Evolutionary conservation across 495 filamentous ascomycete species (phyloP), one percentile per base, ranked within the genome.

Genomic region (Penicillium longicatenatum): DNA sequence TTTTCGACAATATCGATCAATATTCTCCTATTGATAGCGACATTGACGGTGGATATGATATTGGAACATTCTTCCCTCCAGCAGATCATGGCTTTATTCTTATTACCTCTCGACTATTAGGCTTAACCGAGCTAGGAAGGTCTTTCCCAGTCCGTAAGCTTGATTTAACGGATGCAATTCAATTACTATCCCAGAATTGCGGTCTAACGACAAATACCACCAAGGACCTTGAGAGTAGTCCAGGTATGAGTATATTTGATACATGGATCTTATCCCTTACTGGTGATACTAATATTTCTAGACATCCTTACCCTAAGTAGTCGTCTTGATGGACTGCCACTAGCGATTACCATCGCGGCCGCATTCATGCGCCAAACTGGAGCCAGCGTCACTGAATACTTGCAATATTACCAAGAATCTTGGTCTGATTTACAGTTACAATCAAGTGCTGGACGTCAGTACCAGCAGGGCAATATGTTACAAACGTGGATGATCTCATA

Each of bases 401-500:
- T 80, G 52, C 21, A 68, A 50, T 65, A 68, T 41, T 81, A 81
- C 58, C 55, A 72, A 59, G 37, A 66, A 39, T 63, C 75, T 52
- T 80, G 70, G 78, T 66, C 64, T 29, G 63, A 75, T 0, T 52
- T 81, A 30, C 64, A 71, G 59, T 21, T 48, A 44, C 67, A 65
- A 55, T 67, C 58, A 14, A 65, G 20, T 45, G 69, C 63, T 62
- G 66, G 24, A 46, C 73, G 55, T 20, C 71, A 59, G 51, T 75
- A 65, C 68, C 60, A 43, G 46, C 69, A 62, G 66, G 75, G 61
- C 37, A 72, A 70, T 63, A 72, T 69, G 17, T 60, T 82, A 14
- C 66, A 76, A 33, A 81, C 77, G 55, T 82, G 77, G 78, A 59
- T 69, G 44, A 69, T 81, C 51, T 79, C 73, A 31, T 78, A 73